Conservation (phyloP, 495 filamentous ascomycete species). For the Hypoxylon crocopeplum region DNA sequence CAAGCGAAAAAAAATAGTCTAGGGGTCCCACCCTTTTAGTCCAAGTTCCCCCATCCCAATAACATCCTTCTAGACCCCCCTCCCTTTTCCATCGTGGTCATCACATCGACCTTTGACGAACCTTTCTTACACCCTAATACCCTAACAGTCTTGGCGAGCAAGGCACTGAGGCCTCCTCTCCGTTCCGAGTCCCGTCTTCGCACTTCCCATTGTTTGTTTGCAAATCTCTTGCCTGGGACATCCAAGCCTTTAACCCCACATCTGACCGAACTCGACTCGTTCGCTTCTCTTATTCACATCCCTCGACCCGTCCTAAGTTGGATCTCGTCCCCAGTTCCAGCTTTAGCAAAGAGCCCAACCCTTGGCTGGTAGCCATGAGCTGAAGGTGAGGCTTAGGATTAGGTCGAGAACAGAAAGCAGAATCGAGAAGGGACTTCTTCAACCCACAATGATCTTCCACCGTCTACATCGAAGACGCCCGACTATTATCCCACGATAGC, state of each 20-base stretch:
- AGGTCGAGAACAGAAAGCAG: slow-evolving; percentile 28
- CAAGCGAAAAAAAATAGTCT: slow-evolving; percentile 1
- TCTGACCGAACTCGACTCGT: slow-evolving; percentile 4
- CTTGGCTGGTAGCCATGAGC: slow-evolving; percentile 33
- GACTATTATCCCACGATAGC: slow-evolving; percentile 46
- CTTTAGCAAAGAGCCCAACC: slow-evolving; percentile 2
- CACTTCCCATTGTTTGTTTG: slow-evolving; percentile 5
- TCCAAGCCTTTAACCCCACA: slow-evolving; percentile 23
- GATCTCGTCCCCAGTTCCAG: slow-evolving; percentile 5
- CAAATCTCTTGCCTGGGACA: slow-evolving; percentile 7
- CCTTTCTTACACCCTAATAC: slow-evolving; percentile 23
- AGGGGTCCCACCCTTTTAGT: slow-evolving; percentile 8
- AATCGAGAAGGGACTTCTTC: slow-evolving; percentile 20
- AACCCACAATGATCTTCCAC: slow-evolving; percentile 40
- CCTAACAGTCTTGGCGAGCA: slow-evolving; percentile 35
- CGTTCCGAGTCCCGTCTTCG: slow-evolving; percentile 27
- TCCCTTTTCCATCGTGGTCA: slow-evolving; percentile 18
- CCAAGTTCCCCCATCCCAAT: slow-evolving; percentile 4
- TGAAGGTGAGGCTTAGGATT: slow-evolving; percentile 13
- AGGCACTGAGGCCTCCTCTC: slow-evolving; percentile 31
- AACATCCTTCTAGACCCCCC: slow-evolving; percentile 24
- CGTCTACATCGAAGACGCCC: slow-evolving; percentile 41
- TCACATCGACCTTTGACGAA: slow-evolving; percentile 19
- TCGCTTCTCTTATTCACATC: slow-evolving; percentile 8
- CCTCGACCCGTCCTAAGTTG: slow-evolving; percentile 10